Evolutionary conservation across 352 stramenopile species (phyloP).

Genomic region (Phytophthora niederhauseri): DNA sequence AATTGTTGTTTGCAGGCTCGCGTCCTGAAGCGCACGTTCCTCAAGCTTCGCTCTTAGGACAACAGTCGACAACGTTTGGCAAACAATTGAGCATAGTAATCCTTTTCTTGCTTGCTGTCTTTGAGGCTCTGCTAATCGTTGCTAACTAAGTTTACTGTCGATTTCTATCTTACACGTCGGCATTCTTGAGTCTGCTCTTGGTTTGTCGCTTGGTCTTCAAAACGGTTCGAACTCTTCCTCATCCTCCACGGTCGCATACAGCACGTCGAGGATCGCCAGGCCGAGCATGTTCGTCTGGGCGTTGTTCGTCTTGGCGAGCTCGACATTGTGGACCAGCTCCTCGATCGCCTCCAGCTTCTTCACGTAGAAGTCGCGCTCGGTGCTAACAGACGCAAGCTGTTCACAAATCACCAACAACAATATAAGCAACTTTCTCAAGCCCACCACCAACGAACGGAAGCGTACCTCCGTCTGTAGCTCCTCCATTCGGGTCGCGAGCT

Average conservation of each 20-base stretch:
- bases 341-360: slow-evolving; percentile 97
- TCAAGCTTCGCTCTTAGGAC: slow-evolving; percentile 85
- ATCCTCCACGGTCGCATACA: slow-evolving; percentile 74
- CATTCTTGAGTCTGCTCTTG: not conserved
- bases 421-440: not conserved
- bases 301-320: slow-evolving; percentile 41
- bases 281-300: slow-evolving; percentile 46
- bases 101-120: too few species aligned
- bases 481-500: not conserved
- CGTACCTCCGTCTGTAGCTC: slow-evolving; percentile 9
- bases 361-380: slow-evolving; percentile 98
- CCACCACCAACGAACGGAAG: not conserved
- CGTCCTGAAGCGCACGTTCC: slow-evolving; percentile 94
- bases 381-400: slow-evolving; percentile 80
- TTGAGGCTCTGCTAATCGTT: not conserved
- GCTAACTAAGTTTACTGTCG: not conserved
- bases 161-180: not conserved
- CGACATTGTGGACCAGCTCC: slow-evolving; percentile 85
- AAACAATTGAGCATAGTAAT: too few species aligned
- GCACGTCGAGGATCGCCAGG: slow-evolving; percentile 72
- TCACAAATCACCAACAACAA: not conserved
- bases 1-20: slow-evolving; percentile 55
- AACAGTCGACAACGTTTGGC: too few species aligned
- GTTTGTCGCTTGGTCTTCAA: slow-evolving; percentile 1
- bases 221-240: slow-evolving; percentile 15